Conservation (phyloP, 2,329 filamentous ascomycete species). For the Botryotinia calthae region DNA sequence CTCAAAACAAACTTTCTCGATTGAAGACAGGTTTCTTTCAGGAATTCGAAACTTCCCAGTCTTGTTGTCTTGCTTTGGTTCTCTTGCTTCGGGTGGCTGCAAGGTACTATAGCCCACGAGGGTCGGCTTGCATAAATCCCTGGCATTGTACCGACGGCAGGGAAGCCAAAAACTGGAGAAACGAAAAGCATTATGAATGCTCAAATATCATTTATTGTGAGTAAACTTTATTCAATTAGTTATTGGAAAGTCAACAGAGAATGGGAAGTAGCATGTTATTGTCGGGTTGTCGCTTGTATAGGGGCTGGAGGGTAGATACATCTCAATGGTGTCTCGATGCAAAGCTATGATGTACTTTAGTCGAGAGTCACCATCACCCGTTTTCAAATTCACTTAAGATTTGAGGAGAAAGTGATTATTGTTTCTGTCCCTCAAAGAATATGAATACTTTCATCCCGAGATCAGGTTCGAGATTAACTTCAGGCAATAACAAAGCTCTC, state of each 20-base stretch:
- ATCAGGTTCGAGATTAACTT: constrained; percentile 7
- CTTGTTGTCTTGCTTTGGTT: constrained; percentile 12
- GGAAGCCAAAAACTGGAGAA: constrained; percentile 28
- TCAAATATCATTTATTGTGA: constrained; percentile 57
- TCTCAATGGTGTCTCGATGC: constrained; percentile 6
- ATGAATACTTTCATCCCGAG: background rate
- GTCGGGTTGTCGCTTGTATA: constrained; percentile 16
- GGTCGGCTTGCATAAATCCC: constrained; percentile 35
- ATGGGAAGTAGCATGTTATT: constrained; percentile 6
- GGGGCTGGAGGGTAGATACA: constrained; percentile 3
- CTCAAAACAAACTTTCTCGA: background rate
- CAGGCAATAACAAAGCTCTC: background rate
- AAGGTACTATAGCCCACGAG: constrained; percentile 33
- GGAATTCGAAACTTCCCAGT: constrained; percentile 1
- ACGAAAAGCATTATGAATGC: constrained; percentile 49
- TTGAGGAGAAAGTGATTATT: background rate
- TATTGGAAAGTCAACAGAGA: background rate
- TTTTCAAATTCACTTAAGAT: background rate
- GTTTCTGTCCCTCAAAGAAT: background rate
- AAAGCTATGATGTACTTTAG: background rate
- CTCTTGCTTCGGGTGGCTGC: constrained; percentile 32
- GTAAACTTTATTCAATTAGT: constrained; percentile 30
- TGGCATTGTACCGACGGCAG: constrained; percentile 18
- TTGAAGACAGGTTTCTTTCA: background rate
- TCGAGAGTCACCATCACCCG: background rate